Conservation (phyloP, 192 early-diverging fungal genomes). For the Gigaspora rosea region DNA sequence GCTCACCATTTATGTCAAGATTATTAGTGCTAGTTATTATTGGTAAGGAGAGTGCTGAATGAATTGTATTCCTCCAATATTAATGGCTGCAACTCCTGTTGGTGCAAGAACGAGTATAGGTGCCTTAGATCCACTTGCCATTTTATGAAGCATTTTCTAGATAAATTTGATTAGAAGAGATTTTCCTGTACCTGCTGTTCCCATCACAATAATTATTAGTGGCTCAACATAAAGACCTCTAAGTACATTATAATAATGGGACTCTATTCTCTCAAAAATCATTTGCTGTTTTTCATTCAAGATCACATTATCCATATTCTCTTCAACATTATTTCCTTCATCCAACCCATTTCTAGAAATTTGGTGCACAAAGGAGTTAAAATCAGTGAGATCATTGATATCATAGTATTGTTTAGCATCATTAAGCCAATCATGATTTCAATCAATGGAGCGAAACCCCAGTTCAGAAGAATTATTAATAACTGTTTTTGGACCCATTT, state of each 20-base stretch:
- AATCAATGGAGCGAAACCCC: neutral
- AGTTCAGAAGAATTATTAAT: neutral
- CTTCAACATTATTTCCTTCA: neutral
- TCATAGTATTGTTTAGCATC: too few species aligned
- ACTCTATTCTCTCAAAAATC: neutral
- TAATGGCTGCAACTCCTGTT: slow-evolving; percentile 4
- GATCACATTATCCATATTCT: neutral
- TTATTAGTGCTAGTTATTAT: neutral
- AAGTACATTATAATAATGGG: too few species aligned
- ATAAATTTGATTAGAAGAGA: neutral
- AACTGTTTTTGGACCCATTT: neutral
- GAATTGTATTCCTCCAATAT: neutral
- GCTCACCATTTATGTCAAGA: neutral
- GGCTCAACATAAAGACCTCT: too few species aligned
- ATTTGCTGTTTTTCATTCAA: neutral
- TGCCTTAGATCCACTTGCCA: neutral
- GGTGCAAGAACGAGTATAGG: neutral
- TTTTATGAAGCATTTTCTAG: too few species aligned
- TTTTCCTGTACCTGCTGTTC: too few species aligned
- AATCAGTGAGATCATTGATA: neutral
- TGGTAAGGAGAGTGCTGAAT: neutral
- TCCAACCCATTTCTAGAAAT: neutral
- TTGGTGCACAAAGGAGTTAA: neutral
- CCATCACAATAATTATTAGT: too few species aligned
- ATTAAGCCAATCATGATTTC: neutral